Evolutionary conservation across 176 grass and related monocot genomes (phyloP), one percentile per base, ranked within the genome.

Genomic region (Poa annua): DNA sequence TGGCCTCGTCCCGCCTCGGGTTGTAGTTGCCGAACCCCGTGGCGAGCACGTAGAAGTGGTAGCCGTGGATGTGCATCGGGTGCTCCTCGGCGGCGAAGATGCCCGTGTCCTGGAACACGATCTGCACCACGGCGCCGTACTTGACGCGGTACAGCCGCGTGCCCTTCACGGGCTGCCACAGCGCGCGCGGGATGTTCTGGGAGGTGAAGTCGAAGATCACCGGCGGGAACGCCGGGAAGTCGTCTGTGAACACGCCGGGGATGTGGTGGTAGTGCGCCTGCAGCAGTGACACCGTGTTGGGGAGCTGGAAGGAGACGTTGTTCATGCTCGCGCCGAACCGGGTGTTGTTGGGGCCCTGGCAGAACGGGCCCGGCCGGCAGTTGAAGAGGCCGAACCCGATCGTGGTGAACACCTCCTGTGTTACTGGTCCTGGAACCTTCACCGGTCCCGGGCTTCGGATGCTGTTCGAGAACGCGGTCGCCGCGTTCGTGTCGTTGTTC

Each of bases 51-150:
- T 90, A 96, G 83, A 99, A 96, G 51, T 92, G 87, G 93, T 96
- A 94, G 0, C 96, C 96, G 21, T 99, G 96, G 78, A 99, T 76
- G 86, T 99, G 96, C 91, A 94, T 99, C 1, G 93, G 96, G 83
- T 99, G 96, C 77, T 99, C 93, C 48, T 93, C 93, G 0, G 85
- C 72, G 39, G 48, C 67, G 54, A 99, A 83, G 44, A 98, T 92
- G 72, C 88, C 86, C 11, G 96, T 98, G 79, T 90, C 96, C 84
- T 98, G 93, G 57, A 98, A 78, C 66, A 98, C 91, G 1, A 98
- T 81, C 80, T 95, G 90, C 87, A 95, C 80, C 68, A 86, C 92
- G 1, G 91, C 88, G 63, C 93, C 96, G 74, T 83, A 96, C 90
- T 54, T 89, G 38, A 95, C 14, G 50, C 25, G 86, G 87, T 85